phyloP scores from a whole-genome alignment of 441 rosid species.

The Omphalea diandra region DNA sequence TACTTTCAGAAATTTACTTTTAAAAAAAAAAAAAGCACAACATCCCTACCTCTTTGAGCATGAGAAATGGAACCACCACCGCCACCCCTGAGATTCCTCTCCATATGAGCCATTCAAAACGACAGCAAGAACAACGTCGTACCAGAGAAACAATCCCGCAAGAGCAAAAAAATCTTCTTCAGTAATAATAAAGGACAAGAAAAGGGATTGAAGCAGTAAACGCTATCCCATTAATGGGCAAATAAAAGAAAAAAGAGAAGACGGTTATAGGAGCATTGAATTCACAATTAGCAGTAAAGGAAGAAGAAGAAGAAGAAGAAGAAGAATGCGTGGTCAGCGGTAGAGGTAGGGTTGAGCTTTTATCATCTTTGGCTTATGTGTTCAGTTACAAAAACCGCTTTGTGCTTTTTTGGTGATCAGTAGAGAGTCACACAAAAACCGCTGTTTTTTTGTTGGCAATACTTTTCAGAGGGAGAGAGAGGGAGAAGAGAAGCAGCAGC shows the following conservation, averaged over 20 bases:
- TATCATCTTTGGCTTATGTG: neutral
- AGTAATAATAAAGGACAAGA: neutral
- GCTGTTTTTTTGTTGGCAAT: slow-evolving; percentile 25
- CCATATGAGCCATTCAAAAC: slow-evolving; percentile 47
- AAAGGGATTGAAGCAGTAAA: slow-evolving; percentile 13
- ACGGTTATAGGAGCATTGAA: slow-evolving; percentile 50
- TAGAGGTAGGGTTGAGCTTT: no score
- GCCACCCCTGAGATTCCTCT: slow-evolving; percentile 33
- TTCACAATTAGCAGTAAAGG: slow-evolving; percentile 7
- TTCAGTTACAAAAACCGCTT: slow-evolving; percentile 64
- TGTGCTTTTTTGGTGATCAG: slow-evolving; percentile 5
- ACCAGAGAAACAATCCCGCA: neutral
- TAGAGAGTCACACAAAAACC: slow-evolving; percentile 33
- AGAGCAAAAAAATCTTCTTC: neutral
- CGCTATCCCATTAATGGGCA: slow-evolving; percentile 45
- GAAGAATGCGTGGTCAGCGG: neutral
- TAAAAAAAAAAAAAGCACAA: neutral
- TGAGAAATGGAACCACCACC: slow-evolving; percentile 25
- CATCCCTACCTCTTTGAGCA: slow-evolving; percentile 37
- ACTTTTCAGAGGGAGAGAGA: slow-evolving; percentile 26
- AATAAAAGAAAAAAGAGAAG: slow-evolving; percentile 17
- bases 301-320: no score
- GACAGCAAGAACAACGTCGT: slow-evolving; percentile 15
- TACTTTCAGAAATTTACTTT: neutral
- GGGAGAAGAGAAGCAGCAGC: no score